Percentiles rank a stretch among this genome's conserved stretches.
Evolutionary conservation across 2,329 filamentous ascomycete genomes (phyloP).

Genomic region (Alternaria hordeiaustralica): DNA sequence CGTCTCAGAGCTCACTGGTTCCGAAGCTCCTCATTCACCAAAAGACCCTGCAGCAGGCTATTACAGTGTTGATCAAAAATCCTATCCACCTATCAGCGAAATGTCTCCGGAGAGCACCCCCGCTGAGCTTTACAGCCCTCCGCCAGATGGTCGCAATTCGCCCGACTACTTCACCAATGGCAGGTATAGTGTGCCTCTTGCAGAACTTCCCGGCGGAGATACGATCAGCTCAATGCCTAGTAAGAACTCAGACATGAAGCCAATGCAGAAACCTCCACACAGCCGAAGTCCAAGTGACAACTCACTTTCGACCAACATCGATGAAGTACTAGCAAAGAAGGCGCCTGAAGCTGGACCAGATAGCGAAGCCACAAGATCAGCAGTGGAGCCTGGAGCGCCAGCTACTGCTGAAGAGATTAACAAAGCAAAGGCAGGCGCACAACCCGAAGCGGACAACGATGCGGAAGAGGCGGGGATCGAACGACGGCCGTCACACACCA

Average conservation of each 20-base stretch:
- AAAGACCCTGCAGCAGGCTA: slow-evolving; percentile 33
- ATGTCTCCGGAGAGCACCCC: slow-evolving; percentile 42
- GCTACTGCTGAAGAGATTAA: neutral
- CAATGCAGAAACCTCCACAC: slow-evolving; percentile 22
- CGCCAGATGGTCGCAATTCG: slow-evolving; percentile 18
- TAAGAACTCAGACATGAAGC: slow-evolving; percentile 23
- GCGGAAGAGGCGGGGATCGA: slow-evolving; percentile 11
- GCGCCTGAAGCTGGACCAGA: neutral
- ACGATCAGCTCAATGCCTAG: slow-evolving; percentile 21
- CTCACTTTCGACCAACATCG: slow-evolving; percentile 36
- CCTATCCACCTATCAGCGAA: slow-evolving; percentile 42
- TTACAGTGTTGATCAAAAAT: slow-evolving; percentile 34
- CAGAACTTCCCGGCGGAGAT: slow-evolving; percentile 43
- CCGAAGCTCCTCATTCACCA: slow-evolving; percentile 34
- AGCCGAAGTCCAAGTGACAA: slow-evolving; percentile 37
- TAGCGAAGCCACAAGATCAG: neutral
- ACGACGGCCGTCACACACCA: slow-evolving; percentile 37
- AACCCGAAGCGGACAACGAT: neutral
- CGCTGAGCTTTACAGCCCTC: slow-evolving; percentile 43
- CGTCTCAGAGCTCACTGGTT: slow-evolving; percentile 45
- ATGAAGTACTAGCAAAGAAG: slow-evolving; percentile 29
- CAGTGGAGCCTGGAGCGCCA: slow-evolving; percentile 1
- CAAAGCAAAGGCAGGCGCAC: neutral
- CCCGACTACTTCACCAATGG: slow-evolving; percentile 37
- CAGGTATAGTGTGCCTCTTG: slow-evolving; percentile 27